These are phyloP conservation scores for Sporisorium iseilematis-ciliati DNA, from an alignment of 1,284 basidiomycete genomes.

Conservation along the genomic window DNA sequence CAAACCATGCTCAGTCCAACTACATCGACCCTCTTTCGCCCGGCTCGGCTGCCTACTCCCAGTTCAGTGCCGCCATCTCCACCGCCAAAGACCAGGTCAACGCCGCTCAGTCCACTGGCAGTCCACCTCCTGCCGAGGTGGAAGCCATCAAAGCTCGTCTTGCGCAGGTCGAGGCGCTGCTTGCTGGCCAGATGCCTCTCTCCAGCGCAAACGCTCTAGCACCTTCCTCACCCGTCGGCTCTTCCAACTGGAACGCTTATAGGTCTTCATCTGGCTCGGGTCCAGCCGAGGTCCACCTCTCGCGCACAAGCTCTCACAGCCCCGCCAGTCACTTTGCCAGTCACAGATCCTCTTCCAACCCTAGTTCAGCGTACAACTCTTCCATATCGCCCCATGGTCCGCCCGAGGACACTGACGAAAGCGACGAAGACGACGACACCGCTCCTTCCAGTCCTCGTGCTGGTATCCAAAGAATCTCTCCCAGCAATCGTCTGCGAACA, in stretches of 20 bases:
- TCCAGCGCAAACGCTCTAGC: constrained; percentile 30
- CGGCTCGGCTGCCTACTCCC: constrained; percentile 35
- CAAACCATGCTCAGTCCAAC: constrained; percentile 11
- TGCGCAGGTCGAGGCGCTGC: constrained; percentile 60
- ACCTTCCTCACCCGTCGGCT: constrained; percentile 26
- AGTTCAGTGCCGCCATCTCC: constrained; percentile 46
- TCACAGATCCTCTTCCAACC: constrained; percentile 19
- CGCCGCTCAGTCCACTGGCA: constrained; percentile 24
- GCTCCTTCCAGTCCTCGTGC: constrained; percentile 28
- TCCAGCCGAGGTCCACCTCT: constrained; percentile 25
- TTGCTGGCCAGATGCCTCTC: constrained; percentile 42
- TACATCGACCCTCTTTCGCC: constrained; percentile 35
- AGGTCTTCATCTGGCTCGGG: constrained; percentile 19
- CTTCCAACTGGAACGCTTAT: constrained; percentile 45
- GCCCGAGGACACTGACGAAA: constrained; percentile 34
- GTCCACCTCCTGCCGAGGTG: constrained; percentile 53
- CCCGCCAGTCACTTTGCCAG: constrained; percentile 18
- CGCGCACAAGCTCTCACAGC: constrained; percentile 31
- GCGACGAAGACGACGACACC: constrained; percentile 37
- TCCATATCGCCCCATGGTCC: constrained; percentile 27
- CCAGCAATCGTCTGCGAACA: constrained; percentile 29
- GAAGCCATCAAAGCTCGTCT: constrained; percentile 66
- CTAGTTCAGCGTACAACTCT: constrained; percentile 25
- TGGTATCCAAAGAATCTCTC: constrained; percentile 11
- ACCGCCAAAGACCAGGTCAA: constrained; percentile 40